Evolutionary conservation across 106 monocot genomes (phyloP), one percentile per base, ranked within the genome.

Genomic region (Cymbidium sinense): DNA sequence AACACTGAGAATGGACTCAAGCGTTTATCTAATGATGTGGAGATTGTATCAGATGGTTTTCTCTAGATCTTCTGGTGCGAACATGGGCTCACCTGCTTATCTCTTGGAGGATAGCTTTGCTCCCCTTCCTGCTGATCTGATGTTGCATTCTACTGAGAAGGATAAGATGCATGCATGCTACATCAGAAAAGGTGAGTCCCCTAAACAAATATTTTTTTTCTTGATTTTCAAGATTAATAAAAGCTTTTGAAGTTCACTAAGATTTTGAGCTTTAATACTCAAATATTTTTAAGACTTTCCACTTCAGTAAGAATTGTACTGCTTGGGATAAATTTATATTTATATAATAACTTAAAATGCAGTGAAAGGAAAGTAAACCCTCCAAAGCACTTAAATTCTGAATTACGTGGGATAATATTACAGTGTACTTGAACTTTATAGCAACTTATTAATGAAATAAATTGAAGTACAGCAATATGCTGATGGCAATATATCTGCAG

Each of bases 121-220:
- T 41, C 82, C 87, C 52, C 61, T 86, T 51, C 80, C 91, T 7
- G 77, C 77, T 28, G 84, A 84, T 80, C 43, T 75, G 37, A 86
- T 86, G 15, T 18, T 84, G 13, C 30, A 73, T 52, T 62, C 75
- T 43, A 67, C 37, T 18, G 77, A 79, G 76, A 83, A 84, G 35
- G 75, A 82, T 81, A 75, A 78, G 75, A 28, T 76, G 6, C 78
- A 34, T 20, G n/a, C 75, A 67, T 61, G 64, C 15, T 62, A 27
- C 35, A 71, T 77, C 79, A 77, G 34, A 43, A 8, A 70, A 75
- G 51, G 82, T 80, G 47, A 69, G 78, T 18, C 44, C 34, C 11
- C 15, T 52, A 1, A 20, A 39, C 37, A 39, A 20, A 21, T 71
- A 39, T 34, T 5, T 70, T 70, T 33, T 33, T 3, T 25, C 0